Percentiles rank a stretch among this genome's conserved stretches.
Conservation (phyloP, 257 asterid genomes). For the Nicotiana otophora region DNA sequence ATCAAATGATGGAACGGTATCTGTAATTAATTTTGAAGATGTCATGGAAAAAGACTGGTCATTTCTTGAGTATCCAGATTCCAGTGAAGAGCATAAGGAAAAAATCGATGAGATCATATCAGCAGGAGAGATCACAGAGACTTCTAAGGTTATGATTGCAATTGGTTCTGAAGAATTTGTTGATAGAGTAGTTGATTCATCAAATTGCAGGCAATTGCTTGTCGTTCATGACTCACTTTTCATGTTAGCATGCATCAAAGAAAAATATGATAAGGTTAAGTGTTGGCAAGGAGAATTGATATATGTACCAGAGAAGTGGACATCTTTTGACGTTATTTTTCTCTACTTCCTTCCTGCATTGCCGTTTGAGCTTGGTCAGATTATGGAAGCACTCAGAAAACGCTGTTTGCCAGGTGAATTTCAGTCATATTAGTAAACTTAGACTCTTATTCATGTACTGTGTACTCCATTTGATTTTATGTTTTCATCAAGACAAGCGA, state of each 20-base stretch:
- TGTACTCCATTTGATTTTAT: background rate
- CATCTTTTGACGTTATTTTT: constrained; percentile 59
- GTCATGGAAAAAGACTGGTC: constrained; percentile 75
- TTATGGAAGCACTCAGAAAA: constrained; percentile 60
- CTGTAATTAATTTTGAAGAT: constrained; percentile 52
- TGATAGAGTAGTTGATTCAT: constrained; percentile 49
- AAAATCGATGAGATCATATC: constrained; percentile 51
- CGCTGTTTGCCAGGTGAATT: constrained; percentile 63
- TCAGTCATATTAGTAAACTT: background rate
- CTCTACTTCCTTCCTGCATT: constrained; percentile 82
- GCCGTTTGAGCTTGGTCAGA: constrained; percentile 46
- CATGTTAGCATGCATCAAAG: constrained; percentile 72
- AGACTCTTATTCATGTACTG: background rate
- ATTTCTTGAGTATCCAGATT: constrained; percentile 48
- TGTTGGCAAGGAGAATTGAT: constrained; percentile 92
- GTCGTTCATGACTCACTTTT: constrained; percentile 72
- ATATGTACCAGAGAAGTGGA: constrained; percentile 65
- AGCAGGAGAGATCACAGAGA: constrained; percentile 44
- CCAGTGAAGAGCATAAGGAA: constrained; percentile 36
- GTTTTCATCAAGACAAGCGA: background rate
- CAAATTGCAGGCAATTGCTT: constrained; percentile 50
- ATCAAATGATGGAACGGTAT: constrained; percentile 37
- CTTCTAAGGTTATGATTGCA: constrained; percentile 65
- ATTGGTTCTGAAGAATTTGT: constrained; percentile 73
- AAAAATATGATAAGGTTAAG: constrained; percentile 53